Evolutionary conservation across 768 basidiomycete genomes (phyloP), one percentile per base, ranked within the genome.

Genomic region (Nevesoporus exiguus): DNA sequence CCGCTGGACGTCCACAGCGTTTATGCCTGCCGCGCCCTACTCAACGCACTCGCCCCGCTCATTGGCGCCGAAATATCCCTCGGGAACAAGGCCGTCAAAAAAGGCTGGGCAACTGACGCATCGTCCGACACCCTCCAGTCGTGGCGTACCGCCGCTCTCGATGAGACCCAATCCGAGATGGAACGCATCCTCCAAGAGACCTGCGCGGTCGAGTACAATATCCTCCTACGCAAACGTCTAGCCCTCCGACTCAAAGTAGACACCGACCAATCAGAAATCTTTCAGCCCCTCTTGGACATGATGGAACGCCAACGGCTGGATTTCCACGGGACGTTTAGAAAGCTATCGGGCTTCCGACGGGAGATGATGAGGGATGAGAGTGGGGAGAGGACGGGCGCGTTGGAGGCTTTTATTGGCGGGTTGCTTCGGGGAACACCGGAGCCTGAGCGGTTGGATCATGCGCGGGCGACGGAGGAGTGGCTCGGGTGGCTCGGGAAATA

Each of bases 321-420:
- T 72, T 96, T 93, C 72, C 85, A 93, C 64, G 78, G 81, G 14
- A 87, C 93, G 3, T 92, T 98, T 79, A 83, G 96, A 24, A 74
- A 69, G 4, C 75, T 99, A 9, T 74, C 77, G 2, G 71, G 69
- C 39, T 94, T 96, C 79, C 74, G 74, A 15, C 80, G 85, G 19
- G 61, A 30, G 15, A 52, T 73, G 59, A 45, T 73, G 25, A 56
- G 11, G 33, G 61, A 34, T n/a, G 65, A 19, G 34, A 51, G 13
- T 22, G 56, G 54, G 15, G 64, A 65, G 19, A 19, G 13, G 15
- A 27, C 47, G 14, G 27, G 8, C 4, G 61, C 24, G 33, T 43
- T 83, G 11, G 75, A 77, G 30, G 60, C 45, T 7, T 81, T 81
- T 54, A 66, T 84, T 34, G 64, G 66, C 5, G 66, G 67, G 4